phyloP scores from a whole-genome alignment of 192 early-diverging fungal species.

The Paraglomus brasilianum region DNA sequence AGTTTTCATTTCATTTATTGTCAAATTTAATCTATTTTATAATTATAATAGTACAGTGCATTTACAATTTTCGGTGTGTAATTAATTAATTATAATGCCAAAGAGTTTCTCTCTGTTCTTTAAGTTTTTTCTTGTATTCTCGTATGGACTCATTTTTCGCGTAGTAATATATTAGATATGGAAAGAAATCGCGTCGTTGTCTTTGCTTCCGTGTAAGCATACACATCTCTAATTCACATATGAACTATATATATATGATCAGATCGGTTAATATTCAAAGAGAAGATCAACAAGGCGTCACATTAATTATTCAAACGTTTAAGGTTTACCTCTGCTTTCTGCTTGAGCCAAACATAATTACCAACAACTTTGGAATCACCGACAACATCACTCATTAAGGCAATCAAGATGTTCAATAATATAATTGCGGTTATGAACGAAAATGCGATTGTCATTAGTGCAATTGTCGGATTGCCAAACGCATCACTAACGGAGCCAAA shows the following conservation, averaged over 20 bases:
- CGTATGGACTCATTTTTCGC: background rate
- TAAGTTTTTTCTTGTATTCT: background rate
- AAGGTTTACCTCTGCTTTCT: conserved; percentile 21
- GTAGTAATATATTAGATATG: conserved; percentile 10
- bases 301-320: background rate
- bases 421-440: conserved; percentile 19
- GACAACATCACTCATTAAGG: conserved; percentile 15
- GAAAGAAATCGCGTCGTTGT: conserved; percentile 14
- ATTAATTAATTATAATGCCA: too few species aligned
- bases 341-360: conserved; percentile 16
- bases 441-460: conserved; percentile 3
- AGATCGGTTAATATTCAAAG: background rate
- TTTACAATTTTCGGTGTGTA: too few species aligned
- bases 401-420: conserved; percentile 24
- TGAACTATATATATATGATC: background rate
- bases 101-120: too few species aligned
- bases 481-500: background rate
- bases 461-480: background rate
- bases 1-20: too few species aligned
- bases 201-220: background rate
- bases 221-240: conserved; percentile 14
- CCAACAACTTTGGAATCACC: conserved; percentile 3
- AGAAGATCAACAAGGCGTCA: background rate
- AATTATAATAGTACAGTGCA: too few species aligned
- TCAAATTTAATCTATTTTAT: too few species aligned